A percentile compares a stretch with the other conserved stretches of the same genome.
Evolutionary conservation across 139 green algal genomes (phyloP).

Genomic region (Diplosphaera chodatii): DNA sequence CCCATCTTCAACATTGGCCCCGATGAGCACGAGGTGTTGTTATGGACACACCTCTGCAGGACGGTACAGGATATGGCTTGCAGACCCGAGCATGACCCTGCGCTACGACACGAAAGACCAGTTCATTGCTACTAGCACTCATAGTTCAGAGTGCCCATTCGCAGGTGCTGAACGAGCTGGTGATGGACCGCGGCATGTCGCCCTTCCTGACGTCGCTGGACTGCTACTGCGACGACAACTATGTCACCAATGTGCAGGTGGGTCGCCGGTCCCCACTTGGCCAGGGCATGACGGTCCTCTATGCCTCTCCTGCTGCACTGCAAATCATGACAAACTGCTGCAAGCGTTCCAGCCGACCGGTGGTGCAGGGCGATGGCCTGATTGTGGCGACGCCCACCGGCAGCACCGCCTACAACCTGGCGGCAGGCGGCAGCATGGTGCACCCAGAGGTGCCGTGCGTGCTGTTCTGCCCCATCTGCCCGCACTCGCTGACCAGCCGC

Average conservation of each 20-base stretch:
- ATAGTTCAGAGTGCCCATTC: no score
- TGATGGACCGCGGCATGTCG: conserved; percentile 77
- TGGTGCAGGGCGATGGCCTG: conserved; percentile 70
- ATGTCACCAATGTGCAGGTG: conserved; percentile 70
- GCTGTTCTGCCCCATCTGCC: conserved; percentile 67
- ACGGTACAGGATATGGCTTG: no score
- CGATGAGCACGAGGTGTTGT: neutral
- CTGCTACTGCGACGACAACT: conserved; percentile 64
- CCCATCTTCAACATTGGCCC: neutral
- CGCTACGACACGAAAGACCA: no score
- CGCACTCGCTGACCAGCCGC: conserved; percentile 67
- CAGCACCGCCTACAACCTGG: conserved; percentile 87
- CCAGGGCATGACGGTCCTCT: no score
- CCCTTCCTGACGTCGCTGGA: conserved; percentile 80
- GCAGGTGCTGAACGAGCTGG: conserved; percentile 81
- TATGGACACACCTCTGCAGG: no score
- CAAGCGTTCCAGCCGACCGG: no score
- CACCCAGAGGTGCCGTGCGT: conserved; percentile 59
- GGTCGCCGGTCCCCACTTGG: neutral
- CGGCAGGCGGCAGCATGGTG: conserved; percentile 75
- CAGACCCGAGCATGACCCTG: no score
- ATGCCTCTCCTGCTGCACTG: no score
- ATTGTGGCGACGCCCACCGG: conserved; percentile 89
- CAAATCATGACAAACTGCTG: no score
- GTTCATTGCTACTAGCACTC: no score